Evolutionary conservation across 148 eudicot species (phyloP).

Genomic region (Selenicereus undatus): DNA sequence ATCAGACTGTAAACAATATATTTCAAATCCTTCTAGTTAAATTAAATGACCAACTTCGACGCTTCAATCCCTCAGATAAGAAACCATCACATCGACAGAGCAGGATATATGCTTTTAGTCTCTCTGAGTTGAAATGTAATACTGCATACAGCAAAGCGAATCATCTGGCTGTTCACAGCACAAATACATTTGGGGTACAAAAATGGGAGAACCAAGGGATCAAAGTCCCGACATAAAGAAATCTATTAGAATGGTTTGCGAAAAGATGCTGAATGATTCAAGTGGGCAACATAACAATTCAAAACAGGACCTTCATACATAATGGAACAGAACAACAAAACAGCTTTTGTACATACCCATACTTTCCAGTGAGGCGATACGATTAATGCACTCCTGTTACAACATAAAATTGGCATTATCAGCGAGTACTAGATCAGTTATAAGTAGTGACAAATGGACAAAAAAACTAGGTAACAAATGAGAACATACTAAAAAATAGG

Average conservation of each 20-base stretch:
- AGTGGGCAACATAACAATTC: neutral
- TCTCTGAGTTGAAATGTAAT: neutral
- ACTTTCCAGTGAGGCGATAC: constrained; percentile 69
- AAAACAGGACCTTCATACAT: constrained; percentile 1
- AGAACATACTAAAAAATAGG: neutral
- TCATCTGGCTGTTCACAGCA: neutral
- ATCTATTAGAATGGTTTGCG: neutral
- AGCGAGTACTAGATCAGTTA: neutral
- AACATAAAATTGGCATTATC: constrained; percentile 12
- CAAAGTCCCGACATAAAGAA: neutral
- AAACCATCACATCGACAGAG: neutral
- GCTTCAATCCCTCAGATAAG: neutral
- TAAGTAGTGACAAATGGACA: neutral
- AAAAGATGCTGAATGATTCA: neutral
- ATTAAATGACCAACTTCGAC: neutral
- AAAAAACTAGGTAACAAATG: neutral
- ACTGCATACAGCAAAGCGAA: neutral
- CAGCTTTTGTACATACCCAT: constrained; percentile 53
- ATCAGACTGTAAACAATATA: neutral
- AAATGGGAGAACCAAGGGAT: neutral
- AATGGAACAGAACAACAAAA: neutral
- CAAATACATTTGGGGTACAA: constrained; percentile 6
- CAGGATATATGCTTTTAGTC: neutral
- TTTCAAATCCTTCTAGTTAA: neutral
- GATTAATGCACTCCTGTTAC: constrained; percentile 86